Base-by-base conservation (phyloP, 1,284 basidiomycete species). In the Trametes versicolor region DNA sequence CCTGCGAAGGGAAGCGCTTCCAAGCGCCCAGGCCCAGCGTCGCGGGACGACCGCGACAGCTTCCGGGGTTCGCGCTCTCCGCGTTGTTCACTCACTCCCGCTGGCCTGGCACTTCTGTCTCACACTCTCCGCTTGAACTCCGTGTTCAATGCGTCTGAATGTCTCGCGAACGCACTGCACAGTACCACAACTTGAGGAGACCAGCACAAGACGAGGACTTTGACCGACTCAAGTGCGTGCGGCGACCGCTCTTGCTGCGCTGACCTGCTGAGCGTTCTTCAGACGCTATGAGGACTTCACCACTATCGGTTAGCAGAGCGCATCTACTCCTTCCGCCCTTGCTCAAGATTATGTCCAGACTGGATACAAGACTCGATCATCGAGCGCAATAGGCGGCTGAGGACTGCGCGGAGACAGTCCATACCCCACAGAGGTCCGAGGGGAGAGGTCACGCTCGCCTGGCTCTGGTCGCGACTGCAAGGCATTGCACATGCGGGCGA, bases 321-420 rank as follows among this genome's bases (percentile, higher is more conserved):
- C 48, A 19, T 19, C 19, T n/a, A 23, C 17, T 19, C 25, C 21
- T 12, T 8, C 21, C 27, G 45, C 32, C 36, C 8, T 21, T 39
- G 7, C 49, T 66, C 84, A 53, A 9, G 9, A n/a, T 9, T 54
- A 15, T 23, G 34, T 21, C n/a, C 68, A 89, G 96, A 98, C 77
- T 98, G 96, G 96, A 93, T 98, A 63, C 93, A 97, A 74, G 96
- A 98, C 79, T 95, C 95, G 2, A 88, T 97, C 58, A 86, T 94
- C 43, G 96, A 98, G 73, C 85, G 95, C 34, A 92, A 91, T 66
- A 82, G 91, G 72, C 85, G 93, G 47, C 82, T 93, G 71, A 84
- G 88, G 65, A 83, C 85, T 66, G 81, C 85, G 9, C 80, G 83
- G 63, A 81, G 81, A 58, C 72, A 83, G n/a, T 81, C 83, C 52